These are phyloP conservation scores for Leccinum fibrillosum DNA, from an alignment of 768 basidiomycete species.

Conservation along the genomic window DNA sequence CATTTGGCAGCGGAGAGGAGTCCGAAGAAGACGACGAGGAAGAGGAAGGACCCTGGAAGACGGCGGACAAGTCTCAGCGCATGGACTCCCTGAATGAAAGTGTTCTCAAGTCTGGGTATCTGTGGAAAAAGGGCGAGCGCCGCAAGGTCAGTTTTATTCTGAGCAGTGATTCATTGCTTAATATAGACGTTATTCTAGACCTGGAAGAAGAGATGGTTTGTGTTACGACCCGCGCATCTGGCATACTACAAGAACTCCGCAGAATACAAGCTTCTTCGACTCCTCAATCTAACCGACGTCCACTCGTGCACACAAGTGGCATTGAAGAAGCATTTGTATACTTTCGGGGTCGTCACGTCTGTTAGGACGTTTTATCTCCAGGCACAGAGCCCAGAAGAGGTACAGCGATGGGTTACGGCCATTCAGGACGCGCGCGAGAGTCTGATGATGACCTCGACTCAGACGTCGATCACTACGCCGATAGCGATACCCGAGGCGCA, in stretches of 20 bases:
- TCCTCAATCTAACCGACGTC: constrained; percentile 83
- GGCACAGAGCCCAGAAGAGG: constrained; percentile 67
- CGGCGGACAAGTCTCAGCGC: constrained; percentile 41
- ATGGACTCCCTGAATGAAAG: constrained; percentile 57
- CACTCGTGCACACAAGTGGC: constrained; percentile 86
- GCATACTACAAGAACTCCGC: constrained; percentile 96
- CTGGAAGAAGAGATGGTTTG: constrained; percentile 99
- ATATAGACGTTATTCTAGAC: constrained; percentile 48
- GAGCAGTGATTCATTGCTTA: background rate
- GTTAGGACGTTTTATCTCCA: constrained; percentile 89
- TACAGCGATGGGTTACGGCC: constrained; percentile 78
- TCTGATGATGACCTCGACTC: constrained; percentile 60
- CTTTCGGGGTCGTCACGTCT: constrained; percentile 90
- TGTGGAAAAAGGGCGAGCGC: constrained; percentile 97
- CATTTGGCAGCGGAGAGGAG: constrained; percentile 70
- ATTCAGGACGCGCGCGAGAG: constrained; percentile 74
- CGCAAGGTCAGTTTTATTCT: constrained; percentile 67
- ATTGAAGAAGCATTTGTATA: constrained; percentile 85
- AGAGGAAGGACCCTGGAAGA: constrained; percentile 63
- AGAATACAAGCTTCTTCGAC: constrained; percentile 88
- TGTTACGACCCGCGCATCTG: constrained; percentile 85
- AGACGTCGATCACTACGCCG: constrained; percentile 49
- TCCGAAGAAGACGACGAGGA: constrained; percentile 74
- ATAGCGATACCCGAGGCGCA: constrained; percentile 48
- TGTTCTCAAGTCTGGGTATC: constrained; percentile 87